Evolutionary conservation across 2,329 filamentous ascomycete genomes (phyloP).

Genomic region (Boeremia exigua): DNA sequence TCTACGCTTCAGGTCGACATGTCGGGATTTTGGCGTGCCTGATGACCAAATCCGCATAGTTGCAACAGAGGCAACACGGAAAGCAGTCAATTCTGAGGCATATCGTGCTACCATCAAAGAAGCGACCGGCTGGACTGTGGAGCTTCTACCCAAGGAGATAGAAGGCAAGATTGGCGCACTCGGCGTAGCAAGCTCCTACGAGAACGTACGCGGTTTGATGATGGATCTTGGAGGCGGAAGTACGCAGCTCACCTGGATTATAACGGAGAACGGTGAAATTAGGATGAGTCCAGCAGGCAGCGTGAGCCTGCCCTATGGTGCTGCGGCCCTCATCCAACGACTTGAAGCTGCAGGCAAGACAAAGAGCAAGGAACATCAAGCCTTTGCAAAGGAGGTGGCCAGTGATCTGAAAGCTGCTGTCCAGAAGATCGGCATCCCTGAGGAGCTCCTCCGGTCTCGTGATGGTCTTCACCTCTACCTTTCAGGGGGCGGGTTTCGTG

Average conservation of each 20-base stretch:
- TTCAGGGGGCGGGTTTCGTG: slow-evolving; percentile 87
- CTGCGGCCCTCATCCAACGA: slow-evolving; percentile 67
- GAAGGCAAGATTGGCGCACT: slow-evolving; percentile 84
- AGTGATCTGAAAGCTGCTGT: slow-evolving; percentile 67
- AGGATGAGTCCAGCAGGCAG: slow-evolving; percentile 54
- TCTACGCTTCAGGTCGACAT: slow-evolving; percentile 73
- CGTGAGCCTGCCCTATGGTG: slow-evolving; percentile 73
- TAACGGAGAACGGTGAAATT: slow-evolving; percentile 56
- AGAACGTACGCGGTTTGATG: slow-evolving; percentile 74
- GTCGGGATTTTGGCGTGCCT: slow-evolving; percentile 71
- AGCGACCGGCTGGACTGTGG: slow-evolving; percentile 71
- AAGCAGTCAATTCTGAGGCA: slow-evolving; percentile 73
- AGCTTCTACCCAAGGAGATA: slow-evolving; percentile 76
- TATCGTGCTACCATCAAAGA: slow-evolving; percentile 70
- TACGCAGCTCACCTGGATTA: slow-evolving; percentile 73
- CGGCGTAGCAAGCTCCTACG: slow-evolving; percentile 79
- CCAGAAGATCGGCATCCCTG: slow-evolving; percentile 62
- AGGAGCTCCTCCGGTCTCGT: slow-evolving; percentile 51
- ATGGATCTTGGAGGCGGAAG: slow-evolving; percentile 85
- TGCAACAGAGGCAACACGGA: slow-evolving; percentile 88
- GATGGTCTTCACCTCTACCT: slow-evolving; percentile 71
- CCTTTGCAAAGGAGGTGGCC: slow-evolving; percentile 62
- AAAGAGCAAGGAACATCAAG: slow-evolving; percentile 52
- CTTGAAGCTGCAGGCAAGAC: slow-evolving; percentile 50
- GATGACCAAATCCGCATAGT: slow-evolving; percentile 72